Conservation (phyloP, 2,329 filamentous ascomycete genomes). For the Microthyrium microscopicum region DNA sequence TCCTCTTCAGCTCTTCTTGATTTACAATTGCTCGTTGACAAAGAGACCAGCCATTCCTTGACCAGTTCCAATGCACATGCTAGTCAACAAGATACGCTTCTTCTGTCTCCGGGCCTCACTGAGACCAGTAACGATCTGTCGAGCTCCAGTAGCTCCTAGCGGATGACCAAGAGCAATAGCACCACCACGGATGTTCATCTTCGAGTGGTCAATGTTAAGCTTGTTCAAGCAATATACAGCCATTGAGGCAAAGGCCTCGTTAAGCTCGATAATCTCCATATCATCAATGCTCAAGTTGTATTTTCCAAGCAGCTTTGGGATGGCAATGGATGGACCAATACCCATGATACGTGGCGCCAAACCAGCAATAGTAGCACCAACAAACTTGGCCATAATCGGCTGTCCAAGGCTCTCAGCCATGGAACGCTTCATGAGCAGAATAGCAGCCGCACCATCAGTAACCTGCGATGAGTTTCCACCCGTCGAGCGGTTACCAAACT, state of each 20-base stretch:
- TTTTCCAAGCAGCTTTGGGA: constrained; percentile 68
- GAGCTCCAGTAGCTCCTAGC: constrained; percentile 58
- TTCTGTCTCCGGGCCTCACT: constrained; percentile 69
- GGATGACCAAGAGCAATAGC: constrained; percentile 75
- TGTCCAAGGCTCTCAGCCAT: constrained; percentile 74
- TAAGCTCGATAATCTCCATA: constrained; percentile 81
- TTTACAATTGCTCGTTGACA: constrained; percentile 42
- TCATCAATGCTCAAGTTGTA: constrained; percentile 65
- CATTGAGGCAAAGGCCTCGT: constrained; percentile 97
- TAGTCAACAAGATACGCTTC: constrained; percentile 83
- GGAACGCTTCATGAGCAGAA: constrained; percentile 88
- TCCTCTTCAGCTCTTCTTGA: not conserved
- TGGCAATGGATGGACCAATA: constrained; percentile 59
- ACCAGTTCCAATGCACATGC: constrained; percentile 63
- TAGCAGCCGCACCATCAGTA: constrained; percentile 80
- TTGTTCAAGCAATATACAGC: constrained; percentile 69
- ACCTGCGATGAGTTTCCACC: constrained; percentile 91
- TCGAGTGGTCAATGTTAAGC: constrained; percentile 52
- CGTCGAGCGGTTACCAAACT: constrained; percentile 73
- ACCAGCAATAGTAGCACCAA: constrained; percentile 78
- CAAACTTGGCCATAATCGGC: constrained; percentile 88
- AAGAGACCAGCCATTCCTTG: constrained; percentile 52
- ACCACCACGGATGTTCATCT: constrained; percentile 69
- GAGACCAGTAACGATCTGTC: constrained; percentile 78
- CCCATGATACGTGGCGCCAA: constrained; percentile 93